Conservation (phyloP, 2,329 filamentous ascomycete genomes). For the Colletotrichum musae region DNA sequence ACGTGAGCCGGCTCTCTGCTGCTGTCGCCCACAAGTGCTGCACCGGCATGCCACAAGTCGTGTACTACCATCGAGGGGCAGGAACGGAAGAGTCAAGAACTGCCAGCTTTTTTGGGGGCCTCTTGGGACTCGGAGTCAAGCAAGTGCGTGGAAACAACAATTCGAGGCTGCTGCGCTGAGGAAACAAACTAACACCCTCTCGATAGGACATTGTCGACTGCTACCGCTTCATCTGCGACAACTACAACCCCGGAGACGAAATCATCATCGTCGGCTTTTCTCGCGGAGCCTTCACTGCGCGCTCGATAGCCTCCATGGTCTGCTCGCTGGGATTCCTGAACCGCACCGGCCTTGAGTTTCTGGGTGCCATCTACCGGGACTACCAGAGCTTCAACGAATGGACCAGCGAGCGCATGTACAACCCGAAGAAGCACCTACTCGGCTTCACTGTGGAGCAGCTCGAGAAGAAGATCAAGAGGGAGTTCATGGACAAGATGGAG, state of each 20-base stretch:
- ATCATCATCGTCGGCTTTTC: conserved; percentile 55
- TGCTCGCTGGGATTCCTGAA: conserved; percentile 38
- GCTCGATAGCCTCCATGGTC: conserved; percentile 49
- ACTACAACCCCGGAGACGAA: conserved; percentile 52
- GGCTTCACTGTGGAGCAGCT: background rate
- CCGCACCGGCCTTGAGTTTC: conserved; percentile 27
- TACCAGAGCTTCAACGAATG: conserved; percentile 38
- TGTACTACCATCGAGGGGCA: conserved; percentile 55
- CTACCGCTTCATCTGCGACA: conserved; percentile 55
- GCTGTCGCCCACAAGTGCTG: conserved; percentile 48
- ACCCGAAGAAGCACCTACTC: conserved; percentile 9
- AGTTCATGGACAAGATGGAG: conserved; percentile 31
- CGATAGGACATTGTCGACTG: conserved; percentile 50
- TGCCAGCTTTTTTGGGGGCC: conserved; percentile 44
- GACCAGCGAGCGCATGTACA: conserved; percentile 6
- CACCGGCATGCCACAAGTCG: conserved; percentile 51
- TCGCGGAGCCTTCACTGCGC: conserved; percentile 54
- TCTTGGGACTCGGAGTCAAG: conserved; percentile 45
- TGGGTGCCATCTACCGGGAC: conserved; percentile 38
- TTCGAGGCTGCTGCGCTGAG: fast-evolving
- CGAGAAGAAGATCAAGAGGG: conserved; percentile 5
- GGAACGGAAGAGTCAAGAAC: conserved; percentile 46
- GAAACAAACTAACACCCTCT: fast-evolving
- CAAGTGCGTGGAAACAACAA: background rate
- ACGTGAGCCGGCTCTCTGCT: conserved; percentile 53